Conservation (phyloP, 78 protist genomes). For the Dictyostelium firmibasis region DNA sequence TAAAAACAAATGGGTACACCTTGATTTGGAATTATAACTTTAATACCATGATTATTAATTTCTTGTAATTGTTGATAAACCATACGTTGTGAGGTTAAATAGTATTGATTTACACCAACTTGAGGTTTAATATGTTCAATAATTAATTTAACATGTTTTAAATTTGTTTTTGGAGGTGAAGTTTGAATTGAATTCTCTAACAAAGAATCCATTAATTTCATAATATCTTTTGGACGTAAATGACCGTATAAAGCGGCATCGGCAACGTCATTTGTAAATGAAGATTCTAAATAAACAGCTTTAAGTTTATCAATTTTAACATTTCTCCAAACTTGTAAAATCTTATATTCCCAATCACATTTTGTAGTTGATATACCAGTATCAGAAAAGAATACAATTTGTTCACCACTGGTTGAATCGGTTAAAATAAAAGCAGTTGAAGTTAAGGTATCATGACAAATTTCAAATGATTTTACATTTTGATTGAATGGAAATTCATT, state of each 20-base stretch:
- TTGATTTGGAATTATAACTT: constrained; percentile 29
- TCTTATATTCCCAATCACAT: constrained; percentile 38
- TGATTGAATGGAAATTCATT: constrained; percentile 2
- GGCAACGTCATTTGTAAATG: not conserved
- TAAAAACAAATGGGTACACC: constrained; percentile 49
- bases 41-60: not conserved
- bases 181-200: constrained; percentile 7
- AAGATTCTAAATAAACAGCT: constrained; percentile 16
- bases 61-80: constrained; percentile 15
- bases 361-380: constrained; percentile 28
- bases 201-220: not conserved
- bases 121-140: constrained; percentile 50
- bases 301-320: constrained; percentile 26
- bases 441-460: constrained; percentile 21
- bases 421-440: constrained; percentile 37
- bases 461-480: not conserved
- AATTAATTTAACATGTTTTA: constrained; percentile 31
- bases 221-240: constrained; percentile 44
- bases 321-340: constrained; percentile 18
- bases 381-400: constrained; percentile 51
- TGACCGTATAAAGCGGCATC: constrained; percentile 24
- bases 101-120: not conserved
- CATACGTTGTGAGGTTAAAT: not conserved
- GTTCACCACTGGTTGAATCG: constrained; percentile 3
- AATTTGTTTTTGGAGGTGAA: constrained; percentile 4